Conservation (phyloP, 306 rosid genomes). For the Quercus glauca region DNA sequence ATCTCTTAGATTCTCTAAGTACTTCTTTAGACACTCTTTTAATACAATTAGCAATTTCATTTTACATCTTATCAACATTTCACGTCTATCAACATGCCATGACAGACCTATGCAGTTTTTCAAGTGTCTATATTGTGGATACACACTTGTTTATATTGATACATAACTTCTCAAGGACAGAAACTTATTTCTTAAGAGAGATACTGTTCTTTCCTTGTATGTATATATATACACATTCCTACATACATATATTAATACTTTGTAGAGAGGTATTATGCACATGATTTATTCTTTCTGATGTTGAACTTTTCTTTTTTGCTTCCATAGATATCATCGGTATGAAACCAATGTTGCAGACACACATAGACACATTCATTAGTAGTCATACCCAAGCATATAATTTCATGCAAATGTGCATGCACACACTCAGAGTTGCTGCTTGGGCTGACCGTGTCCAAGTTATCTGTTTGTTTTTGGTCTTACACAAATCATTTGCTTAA, state of each 20-base stretch:
- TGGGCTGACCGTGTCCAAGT: neutral
- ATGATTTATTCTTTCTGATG: too few relatives aligned
- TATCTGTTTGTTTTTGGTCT: neutral
- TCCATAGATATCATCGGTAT: too few relatives aligned
- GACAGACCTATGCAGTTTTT: neutral
- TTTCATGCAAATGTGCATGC: neutral
- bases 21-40: too few relatives aligned
- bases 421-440: neutral
- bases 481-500: conserved; percentile 18
- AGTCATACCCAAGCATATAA: neutral
- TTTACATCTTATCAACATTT: too few relatives aligned
- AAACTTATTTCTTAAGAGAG: neutral
- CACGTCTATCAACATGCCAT: too few relatives aligned
- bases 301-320: too few relatives aligned
- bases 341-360: neutral
- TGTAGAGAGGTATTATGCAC: too few relatives aligned
- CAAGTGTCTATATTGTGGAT: neutral
- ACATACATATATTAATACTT: too few relatives aligned
- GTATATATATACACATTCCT: neutral
- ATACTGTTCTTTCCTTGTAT: neutral
- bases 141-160: neutral
- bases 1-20: too few relatives aligned
- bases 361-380: neutral
- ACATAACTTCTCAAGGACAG: neutral
- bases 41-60: too few relatives aligned